phyloP scores from a whole-genome alignment of 2,329 filamentous ascomycete species.

The Arthrobotrys pseudoclavata region DNA sequence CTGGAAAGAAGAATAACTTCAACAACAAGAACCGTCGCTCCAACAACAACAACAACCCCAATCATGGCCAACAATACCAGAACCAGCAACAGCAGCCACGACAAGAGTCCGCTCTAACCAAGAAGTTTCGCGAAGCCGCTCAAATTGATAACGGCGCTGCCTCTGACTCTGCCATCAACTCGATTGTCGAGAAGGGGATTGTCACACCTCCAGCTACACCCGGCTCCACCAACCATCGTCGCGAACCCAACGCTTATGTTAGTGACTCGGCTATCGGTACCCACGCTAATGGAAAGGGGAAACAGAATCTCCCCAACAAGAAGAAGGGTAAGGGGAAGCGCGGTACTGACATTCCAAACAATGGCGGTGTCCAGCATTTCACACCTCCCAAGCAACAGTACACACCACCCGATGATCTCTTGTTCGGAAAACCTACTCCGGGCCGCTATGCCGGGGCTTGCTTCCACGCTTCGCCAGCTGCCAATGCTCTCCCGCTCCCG shows the following conservation, averaged over 20 bases:
- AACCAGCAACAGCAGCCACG: slow-evolving; percentile 19
- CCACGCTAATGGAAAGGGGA: slow-evolving; percentile 31
- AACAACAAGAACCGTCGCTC: slow-evolving; percentile 6
- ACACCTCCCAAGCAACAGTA: slow-evolving; percentile 45
- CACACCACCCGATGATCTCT: slow-evolving; percentile 49
- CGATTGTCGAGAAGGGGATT: slow-evolving; percentile 47
- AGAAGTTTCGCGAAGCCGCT: slow-evolving; percentile 55
- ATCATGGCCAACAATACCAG: slow-evolving; percentile 3
- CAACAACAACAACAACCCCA: slow-evolving; percentile 39
- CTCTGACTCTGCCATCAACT: slow-evolving; percentile 48
- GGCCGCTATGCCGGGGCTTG: slow-evolving; percentile 87
- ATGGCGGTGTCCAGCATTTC: slow-evolving; percentile 33
- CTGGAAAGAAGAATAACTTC: slow-evolving; percentile 33
- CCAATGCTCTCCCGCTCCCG: slow-evolving; percentile 89
- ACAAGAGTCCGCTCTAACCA: slow-evolving; percentile 52
- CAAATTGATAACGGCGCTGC: slow-evolving; percentile 34
- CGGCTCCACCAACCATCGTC: slow-evolving; percentile 31
- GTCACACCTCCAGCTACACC: slow-evolving; percentile 57
- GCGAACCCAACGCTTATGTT: slow-evolving; percentile 53
- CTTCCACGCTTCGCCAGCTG: slow-evolving; percentile 89
- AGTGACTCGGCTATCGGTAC: slow-evolving; percentile 53
- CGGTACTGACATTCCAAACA: slow-evolving; percentile 23
- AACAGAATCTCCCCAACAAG: slow-evolving; percentile 50
- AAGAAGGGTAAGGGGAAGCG: slow-evolving; percentile 36
- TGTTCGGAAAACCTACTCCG: slow-evolving; percentile 64